Evolutionary conservation across 2,329 filamentous ascomycete species (phyloP), one percentile per base, ranked within the genome.

Genomic region (Fusarium euwallaceae): DNA sequence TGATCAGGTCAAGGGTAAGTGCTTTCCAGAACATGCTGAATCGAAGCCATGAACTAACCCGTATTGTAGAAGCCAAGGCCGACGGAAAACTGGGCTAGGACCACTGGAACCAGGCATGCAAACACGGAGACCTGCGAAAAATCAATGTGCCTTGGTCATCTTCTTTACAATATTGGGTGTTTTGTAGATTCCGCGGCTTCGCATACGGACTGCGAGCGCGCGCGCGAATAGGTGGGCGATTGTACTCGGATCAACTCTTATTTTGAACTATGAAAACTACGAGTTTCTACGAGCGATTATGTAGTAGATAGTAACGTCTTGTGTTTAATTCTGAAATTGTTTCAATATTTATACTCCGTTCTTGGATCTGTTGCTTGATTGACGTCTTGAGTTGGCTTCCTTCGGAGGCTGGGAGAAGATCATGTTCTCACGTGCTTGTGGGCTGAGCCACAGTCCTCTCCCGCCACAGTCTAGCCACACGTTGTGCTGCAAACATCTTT

Each of bases 1-100:
- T 84, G 97, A 98, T 79, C 95, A 98, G 87, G 96, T 98, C 80
- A 95, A 92, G 84, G 93, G 91, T 92, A 85, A 74, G 85, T 78
- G 48, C 20, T 45, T 17, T 41, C 8, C 16, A n/a, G 12, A 20
- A 14, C 43, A 4, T 22, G 4, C 22, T 22, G 20, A 12, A 20
- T n/a, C 17, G 12, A 48, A 24, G 62, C 27, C 20, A 58, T 39
- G 20, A 55, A 59, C 78, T 82, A 48, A 82, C 67, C 12, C 55
- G 10, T 17, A 2, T 11, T 29, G 67, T 78, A 92, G 93, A 94
- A 81, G 93, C 93, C 76, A 94, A 92, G 80, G 88, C 90, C 36
- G 92, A 94, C 24, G 93, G 93, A 76, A 95, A 94, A 83, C 85
- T 94, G 71, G 83, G 81, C 71, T 89, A 84, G 80, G 73, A 60